Evolutionary conservation across 2,329 filamentous ascomycete species (phyloP), one percentile per base, ranked within the genome.

Genomic region (Trichoderma endophyticum): DNA sequence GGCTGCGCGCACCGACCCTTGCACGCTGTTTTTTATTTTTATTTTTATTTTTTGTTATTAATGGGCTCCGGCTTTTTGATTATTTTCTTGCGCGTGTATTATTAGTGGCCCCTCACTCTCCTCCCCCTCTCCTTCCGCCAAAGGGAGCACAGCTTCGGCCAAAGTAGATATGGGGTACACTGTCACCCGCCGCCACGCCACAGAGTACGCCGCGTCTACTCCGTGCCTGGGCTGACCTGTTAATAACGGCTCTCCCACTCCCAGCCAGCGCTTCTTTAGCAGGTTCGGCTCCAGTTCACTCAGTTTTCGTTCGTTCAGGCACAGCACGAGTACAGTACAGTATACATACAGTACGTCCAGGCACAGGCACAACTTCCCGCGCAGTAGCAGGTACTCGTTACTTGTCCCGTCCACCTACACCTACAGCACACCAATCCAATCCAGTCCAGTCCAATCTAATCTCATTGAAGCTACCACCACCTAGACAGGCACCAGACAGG

Each of bases 71-170:
- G n/a, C 34, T 65, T 56, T 68, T 43, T 68, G 39, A 32, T 68
- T 68, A 48, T 68, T 68, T 57, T 43, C 36, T 48, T 48, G 54
- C 54, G 65, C 65, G 65, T 60, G 65, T 68, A 68, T 60, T 68
- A 68, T 59, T 68, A 68, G 65, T 60, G 65, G 34, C 65, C 36
- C 36, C 36, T 39, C 36, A 15, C 36, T 39, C 36, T 39, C 65
- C 63, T 39, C 63, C 54, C 54, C 34, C 54, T 59, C 54, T 54
- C 36, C 54, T 32, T 43, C 54, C 56, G 65, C 65, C 39, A 21
- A 68, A 68, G 65, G 54, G 26, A 60, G 65, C 39, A 14, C 43
- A 21, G 28, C 64, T n/a, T n/a, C 64, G 32, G 15, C 51, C n/a
- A 36, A 67, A 60, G 65, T 60, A 68, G 26, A 28, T 5, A 21